Evolutionary conservation across 2,329 filamentous ascomycete genomes (phyloP), one percentile per base, ranked within the genome.

Genomic region (Xylariales sp.): DNA sequence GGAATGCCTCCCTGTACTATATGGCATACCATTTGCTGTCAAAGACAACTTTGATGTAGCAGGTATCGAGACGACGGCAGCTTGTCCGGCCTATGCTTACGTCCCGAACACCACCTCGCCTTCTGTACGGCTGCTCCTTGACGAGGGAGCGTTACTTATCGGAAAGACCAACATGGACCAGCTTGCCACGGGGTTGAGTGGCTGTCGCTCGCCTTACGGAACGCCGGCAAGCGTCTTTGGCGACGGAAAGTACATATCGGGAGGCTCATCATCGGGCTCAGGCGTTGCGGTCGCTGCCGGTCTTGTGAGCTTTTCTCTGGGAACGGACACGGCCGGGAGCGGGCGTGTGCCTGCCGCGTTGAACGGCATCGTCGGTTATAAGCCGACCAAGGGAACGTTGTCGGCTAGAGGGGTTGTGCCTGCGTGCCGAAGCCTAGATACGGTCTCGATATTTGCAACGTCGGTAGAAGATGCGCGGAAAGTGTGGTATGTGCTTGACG

Each of bases 111-210:
- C 57, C 6, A 70, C 63, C 13, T 67, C 72, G 2, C 60, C 61
- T 5, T 67, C 70, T 2, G 67, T 74, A 16, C 57, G 69, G 17
- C 63, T 61, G 29, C 51, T 76, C 5, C 57, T 76, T 4, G 58
- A 63, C 5, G 67, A 70, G 12, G 76, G 76, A 6, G 77, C 66
- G 1, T 51, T 81, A 4, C 70, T 74, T 40, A 62, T 81, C 29
- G 77, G 77, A 20, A 81, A 81, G 50, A 65, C 65, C 11, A 75
- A 74, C 47, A 65, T 82, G 38, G 78, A 83, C 50, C 77, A 82
- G 53, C 63, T 82, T 4, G 78, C 77, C 3, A 81, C 77, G 1
- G 78, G 78, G 1, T 62, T 82, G 3, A 74, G 70, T 11, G 78
- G 77, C 13, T 75, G 71, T 32, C 68, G 76, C 18, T 78, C 73